phyloP scores from a whole-genome alignment of 805 yeast species.

The Teunomyces aglyptinius region DNA sequence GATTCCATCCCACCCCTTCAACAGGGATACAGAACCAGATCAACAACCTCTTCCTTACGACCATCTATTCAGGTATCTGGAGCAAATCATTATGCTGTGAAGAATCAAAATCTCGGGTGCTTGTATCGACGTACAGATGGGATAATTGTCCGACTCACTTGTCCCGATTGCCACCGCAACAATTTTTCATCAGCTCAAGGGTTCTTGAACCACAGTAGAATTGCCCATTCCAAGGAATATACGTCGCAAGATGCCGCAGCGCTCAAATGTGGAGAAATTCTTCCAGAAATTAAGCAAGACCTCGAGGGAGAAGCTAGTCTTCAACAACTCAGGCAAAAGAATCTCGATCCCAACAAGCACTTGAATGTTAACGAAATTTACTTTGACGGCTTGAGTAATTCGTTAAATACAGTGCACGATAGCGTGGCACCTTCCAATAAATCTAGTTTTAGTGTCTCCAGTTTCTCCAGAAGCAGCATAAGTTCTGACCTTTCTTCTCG shows the following conservation, averaged over 20 bases:
- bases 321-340: conserved; percentile 30
- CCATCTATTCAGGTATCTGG: conserved; percentile 6
- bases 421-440: conserved; percentile 1
- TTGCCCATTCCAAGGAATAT: conserved; percentile 70
- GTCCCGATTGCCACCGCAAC: conserved; percentile 64
- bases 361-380: conserved; percentile 37
- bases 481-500: background rate
- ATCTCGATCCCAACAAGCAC: conserved; percentile 42
- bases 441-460: background rate
- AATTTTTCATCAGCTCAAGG: conserved; percentile 82
- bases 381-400: conserved; percentile 30
- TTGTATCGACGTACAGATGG: conserved; percentile 71
- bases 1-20: conserved; percentile 5
- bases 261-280: conserved; percentile 56
- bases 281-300: conserved; percentile 57
- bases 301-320: conserved; percentile 46
- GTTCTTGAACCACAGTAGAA: conserved; percentile 70
- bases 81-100: background rate
- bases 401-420: conserved; percentile 27
- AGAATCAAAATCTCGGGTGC: conserved; percentile 41
- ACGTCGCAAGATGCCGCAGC: conserved; percentile 77
- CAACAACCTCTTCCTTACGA: conserved; percentile 49
- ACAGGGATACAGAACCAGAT: conserved; percentile 42
- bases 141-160: conserved; percentile 61
- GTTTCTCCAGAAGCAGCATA: background rate